A percentile compares a stretch with the other conserved stretches of the same genome.
Conservation (phyloP, 2,329 filamentous ascomycete species). For the Tricladium varicosporioides region DNA sequence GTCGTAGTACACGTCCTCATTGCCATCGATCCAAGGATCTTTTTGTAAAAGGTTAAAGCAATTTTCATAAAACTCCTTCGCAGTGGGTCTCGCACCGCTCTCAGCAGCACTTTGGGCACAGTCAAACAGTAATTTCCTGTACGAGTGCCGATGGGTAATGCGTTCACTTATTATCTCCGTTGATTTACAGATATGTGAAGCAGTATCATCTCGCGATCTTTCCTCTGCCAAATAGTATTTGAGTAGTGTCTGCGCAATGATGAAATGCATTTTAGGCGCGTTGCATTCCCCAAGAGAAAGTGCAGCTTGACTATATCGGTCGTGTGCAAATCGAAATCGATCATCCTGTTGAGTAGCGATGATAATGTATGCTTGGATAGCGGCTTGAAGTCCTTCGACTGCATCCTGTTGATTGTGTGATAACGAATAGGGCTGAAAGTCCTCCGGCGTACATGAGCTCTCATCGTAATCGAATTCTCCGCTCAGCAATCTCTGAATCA, state of each 20-base stretch:
- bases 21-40: constrained; percentile 69
- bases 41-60: constrained; percentile 78
- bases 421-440: constrained; percentile 36
- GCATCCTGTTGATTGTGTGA: constrained; percentile 62
- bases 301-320: constrained; percentile 79
- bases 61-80: constrained; percentile 75
- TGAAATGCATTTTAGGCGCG: constrained; percentile 81
- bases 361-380: constrained; percentile 77
- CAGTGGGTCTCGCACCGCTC: constrained; percentile 78
- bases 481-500: constrained; percentile 74
- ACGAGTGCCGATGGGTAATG: constrained; percentile 60
- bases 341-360: constrained; percentile 82
- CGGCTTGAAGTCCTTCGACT: constrained; percentile 75
- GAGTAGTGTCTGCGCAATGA: constrained; percentile 78
- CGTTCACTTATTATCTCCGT: constrained; percentile 70
- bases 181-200: constrained; percentile 78
- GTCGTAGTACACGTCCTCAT: constrained; percentile 75
- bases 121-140: constrained; percentile 69
- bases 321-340: constrained; percentile 83
- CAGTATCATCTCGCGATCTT: constrained; percentile 67
- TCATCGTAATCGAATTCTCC: constrained; percentile 64
- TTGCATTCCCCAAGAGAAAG: constrained; percentile 67
- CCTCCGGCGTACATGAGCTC: constrained; percentile 38
- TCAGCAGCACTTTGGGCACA: constrained; percentile 77
- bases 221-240: constrained; percentile 64